These are phyloP conservation scores for Aspergillus brunneoviolaceus DNA, from an alignment of 2,329 filamentous ascomycete species.

Conservation along the genomic window DNA sequence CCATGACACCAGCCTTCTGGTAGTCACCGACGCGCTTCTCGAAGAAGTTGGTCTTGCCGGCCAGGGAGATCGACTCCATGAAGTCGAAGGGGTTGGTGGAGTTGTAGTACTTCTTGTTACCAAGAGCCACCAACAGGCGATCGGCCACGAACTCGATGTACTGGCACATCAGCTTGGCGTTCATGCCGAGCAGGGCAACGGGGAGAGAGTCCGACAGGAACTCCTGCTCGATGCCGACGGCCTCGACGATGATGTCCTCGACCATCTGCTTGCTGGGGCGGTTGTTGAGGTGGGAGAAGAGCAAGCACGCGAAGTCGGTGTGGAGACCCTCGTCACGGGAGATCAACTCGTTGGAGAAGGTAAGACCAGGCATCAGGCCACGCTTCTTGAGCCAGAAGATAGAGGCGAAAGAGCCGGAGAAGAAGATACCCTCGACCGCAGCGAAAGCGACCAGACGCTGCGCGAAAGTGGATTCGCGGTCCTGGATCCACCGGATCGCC, in stretches of 20 bases:
- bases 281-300: constrained; percentile 96
- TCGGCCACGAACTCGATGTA: constrained; percentile 99
- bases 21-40: constrained; percentile 99
- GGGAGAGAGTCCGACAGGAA: constrained; percentile 96
- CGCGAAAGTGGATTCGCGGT: constrained; percentile 90
- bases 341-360: constrained; percentile 99
- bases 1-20: constrained; percentile 99
- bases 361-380: constrained; percentile 95
- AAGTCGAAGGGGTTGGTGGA: constrained; percentile 97
- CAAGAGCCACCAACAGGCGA: constrained; percentile 85
- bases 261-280: constrained; percentile 81
- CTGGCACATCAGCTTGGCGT: constrained; percentile 95
- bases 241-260: constrained; percentile 86
- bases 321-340: constrained; percentile 99
- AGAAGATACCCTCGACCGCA: constrained; percentile 99
- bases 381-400: constrained; percentile 99
- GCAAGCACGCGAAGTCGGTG: constrained; percentile 96
- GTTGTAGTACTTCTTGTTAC: constrained; percentile 93
- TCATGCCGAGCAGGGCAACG: constrained; percentile 94
- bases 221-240: constrained; percentile 92
- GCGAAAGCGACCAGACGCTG: constrained; percentile 95
- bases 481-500: constrained; percentile 92
- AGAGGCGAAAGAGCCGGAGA: constrained; percentile 95
- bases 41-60: constrained; percentile 99
- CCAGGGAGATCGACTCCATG: constrained; percentile 99